These are phyloP conservation scores for Phaeomoniella chlamydospora DNA, from an alignment of 2,329 filamentous ascomycete genomes.

Conservation along the genomic window DNA sequence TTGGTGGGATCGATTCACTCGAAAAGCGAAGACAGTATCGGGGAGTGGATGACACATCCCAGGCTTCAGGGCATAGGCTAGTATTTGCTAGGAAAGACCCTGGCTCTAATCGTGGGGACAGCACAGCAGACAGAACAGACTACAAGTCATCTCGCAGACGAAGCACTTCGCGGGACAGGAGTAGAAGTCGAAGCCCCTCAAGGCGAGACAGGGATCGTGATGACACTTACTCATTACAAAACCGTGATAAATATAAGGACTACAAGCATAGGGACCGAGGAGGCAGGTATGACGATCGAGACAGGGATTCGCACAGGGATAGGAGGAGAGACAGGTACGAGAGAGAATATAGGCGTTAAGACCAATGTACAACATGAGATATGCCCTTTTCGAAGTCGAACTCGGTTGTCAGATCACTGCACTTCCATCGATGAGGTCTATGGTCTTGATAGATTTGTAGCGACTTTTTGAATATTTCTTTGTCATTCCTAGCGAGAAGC, in stretches of 20 bases:
- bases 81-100: background rate
- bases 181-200: background rate
- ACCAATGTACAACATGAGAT: background rate
- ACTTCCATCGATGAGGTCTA: no score
- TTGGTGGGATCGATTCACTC: constrained; percentile 75
- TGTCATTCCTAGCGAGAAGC: background rate
- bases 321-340: background rate
- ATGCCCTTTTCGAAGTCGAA: no score
- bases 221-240: background rate
- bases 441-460: no score
- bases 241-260: background rate
- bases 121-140: background rate
- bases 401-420: no score
- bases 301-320: no score
- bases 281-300: background rate
- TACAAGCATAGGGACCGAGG: background rate
- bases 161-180: background rate
- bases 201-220: background rate
- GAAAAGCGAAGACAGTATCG: constrained; percentile 88
- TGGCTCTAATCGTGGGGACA: background rate
- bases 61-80: background rate
- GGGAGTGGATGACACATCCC: constrained; percentile 38
- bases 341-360: background rate
- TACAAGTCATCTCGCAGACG: background rate
- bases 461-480: background rate